phyloP scores from a whole-genome alignment of 371 early-diverging fungal species.

The Nosema muscidifuracis region DNA sequence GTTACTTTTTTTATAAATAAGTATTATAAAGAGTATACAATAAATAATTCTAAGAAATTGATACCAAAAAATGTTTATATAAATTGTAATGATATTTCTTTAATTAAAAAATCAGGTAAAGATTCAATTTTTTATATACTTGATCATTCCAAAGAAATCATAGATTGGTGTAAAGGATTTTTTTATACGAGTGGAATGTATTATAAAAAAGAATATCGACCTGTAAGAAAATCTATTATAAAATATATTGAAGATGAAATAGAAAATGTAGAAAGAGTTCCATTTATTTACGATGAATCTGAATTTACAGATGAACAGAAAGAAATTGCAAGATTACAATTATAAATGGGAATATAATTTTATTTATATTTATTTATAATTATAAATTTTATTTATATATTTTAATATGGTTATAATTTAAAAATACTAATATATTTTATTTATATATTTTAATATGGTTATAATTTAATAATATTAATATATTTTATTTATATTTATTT shows the following conservation, averaged over 20 bases:
- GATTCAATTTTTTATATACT: constrained; percentile 12
- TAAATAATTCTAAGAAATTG: neutral
- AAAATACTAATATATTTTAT: too few species aligned
- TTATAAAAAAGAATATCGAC: neutral
- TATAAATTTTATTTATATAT: too few species aligned
- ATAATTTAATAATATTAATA: too few species aligned
- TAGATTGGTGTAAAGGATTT: constrained; percentile 23
- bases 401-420: too few species aligned
- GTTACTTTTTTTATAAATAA: constrained; percentile 30
- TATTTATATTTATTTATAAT: neutral
- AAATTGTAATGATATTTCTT: neutral
- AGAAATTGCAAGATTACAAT: constrained; percentile 15
- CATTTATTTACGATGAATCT: constrained; percentile 26
- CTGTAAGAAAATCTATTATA: neutral
- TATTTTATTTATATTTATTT: too few species aligned
- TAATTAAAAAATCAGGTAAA: constrained; percentile 1
- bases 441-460: too few species aligned
- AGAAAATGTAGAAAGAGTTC: neutral
- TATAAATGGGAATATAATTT: too few species aligned
- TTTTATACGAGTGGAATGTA: constrained; percentile 3
- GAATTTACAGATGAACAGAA: constrained; percentile 10
- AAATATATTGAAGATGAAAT: neutral
- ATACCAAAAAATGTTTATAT: constrained; percentile 4
- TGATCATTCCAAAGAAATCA: constrained; percentile 14
- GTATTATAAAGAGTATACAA: constrained; percentile 14